These are phyloP conservation scores for Angomonas deanei DNA, from an alignment of 208 protist species.

Conservation along the genomic window DNA sequence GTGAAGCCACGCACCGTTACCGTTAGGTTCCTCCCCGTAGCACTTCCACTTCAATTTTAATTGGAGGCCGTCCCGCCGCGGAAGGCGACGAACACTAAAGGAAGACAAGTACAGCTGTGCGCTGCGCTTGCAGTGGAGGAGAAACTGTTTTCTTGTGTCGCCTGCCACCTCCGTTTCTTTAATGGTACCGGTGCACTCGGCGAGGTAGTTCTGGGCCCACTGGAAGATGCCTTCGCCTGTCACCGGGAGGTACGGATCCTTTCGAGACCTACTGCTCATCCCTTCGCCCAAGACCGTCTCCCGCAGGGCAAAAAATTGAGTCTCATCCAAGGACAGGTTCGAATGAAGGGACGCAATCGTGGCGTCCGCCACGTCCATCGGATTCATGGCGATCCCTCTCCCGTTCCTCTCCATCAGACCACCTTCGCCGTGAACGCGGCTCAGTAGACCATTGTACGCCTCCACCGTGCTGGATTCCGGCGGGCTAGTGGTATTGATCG, in stretches of 20 bases:
- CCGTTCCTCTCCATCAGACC: background rate
- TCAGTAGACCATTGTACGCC: background rate
- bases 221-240: background rate
- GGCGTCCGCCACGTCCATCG: background rate
- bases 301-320: too few relatives aligned
- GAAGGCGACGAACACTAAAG: background rate
- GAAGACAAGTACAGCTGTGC: background rate
- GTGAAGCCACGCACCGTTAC: background rate
- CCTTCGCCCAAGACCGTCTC: too few relatives aligned
- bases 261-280: too few relatives aligned
- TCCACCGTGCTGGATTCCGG: background rate
- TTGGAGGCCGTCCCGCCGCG: background rate
- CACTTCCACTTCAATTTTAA: background rate
- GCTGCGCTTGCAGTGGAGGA: background rate
- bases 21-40: background rate
- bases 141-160: background rate
- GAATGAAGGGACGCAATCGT: background rate
- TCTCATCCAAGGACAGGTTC: background rate
- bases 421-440: background rate
- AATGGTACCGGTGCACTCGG: background rate
- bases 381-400: background rate
- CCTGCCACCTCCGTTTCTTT: too few relatives aligned
- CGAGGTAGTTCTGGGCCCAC: background rate
- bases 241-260: background rate
- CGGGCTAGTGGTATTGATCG: background rate